These are phyloP conservation scores for Stellera chamaejasme DNA, from an alignment of 345 rosid genomes.

Conservation along the genomic window DNA sequence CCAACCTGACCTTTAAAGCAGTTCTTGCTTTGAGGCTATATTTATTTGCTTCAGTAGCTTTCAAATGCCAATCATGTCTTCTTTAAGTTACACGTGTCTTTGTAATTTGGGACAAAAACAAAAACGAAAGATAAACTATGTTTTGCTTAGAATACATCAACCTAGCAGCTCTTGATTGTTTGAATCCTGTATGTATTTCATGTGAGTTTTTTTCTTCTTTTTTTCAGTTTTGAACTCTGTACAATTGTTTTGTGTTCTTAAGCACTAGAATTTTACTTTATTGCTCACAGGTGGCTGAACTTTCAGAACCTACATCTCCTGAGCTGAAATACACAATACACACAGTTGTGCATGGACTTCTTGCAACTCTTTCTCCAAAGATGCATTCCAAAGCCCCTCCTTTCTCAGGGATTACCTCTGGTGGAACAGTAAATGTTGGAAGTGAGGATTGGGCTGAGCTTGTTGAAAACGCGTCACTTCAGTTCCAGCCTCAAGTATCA, in stretches of 20 bases:
- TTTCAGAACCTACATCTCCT: slow-evolving; percentile 77
- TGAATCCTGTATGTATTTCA: not conserved
- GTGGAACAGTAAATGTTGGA: slow-evolving; percentile 35
- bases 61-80: too few relatives aligned
- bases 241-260: not conserved
- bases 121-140: too few relatives aligned
- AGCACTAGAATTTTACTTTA: slow-evolving; percentile 9
- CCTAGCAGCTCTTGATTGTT: too few relatives aligned
- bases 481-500: slow-evolving; percentile 74
- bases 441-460: slow-evolving; percentile 70
- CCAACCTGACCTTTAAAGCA: too few relatives aligned
- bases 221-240: slow-evolving; percentile 1
- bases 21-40: too few relatives aligned
- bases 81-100: too few relatives aligned
- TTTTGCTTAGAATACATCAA: too few relatives aligned
- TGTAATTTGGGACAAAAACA: too few relatives aligned
- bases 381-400: slow-evolving; percentile 78
- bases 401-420: slow-evolving; percentile 36
- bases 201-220: not conserved
- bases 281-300: slow-evolving; percentile 73
- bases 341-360: slow-evolving; percentile 89
- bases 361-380: slow-evolving; percentile 84
- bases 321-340: slow-evolving; percentile 70
- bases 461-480: slow-evolving; percentile 77
- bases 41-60: too few relatives aligned